phyloP scores from a whole-genome alignment of 2,329 filamentous ascomycete species.

The Fusarium buxicola region DNA sequence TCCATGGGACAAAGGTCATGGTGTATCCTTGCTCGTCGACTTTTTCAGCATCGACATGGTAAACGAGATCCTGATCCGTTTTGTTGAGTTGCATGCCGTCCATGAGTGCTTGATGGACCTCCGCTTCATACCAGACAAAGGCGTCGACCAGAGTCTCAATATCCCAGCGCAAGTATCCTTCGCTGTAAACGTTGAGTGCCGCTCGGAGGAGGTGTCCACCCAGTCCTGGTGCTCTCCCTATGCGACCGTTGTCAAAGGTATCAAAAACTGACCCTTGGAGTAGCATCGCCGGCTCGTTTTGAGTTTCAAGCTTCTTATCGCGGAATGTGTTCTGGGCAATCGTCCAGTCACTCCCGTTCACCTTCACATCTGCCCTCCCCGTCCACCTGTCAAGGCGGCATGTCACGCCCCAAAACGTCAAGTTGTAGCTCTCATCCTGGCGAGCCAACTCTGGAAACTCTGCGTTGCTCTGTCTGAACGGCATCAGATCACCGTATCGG shows the following conservation, averaged over 20 bases:
- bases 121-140: slow-evolving; percentile 29
- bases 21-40: slow-evolving; percentile 10
- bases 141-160: slow-evolving; percentile 26
- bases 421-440: background rate
- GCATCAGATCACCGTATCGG: slow-evolving; percentile 1
- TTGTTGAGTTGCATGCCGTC: background rate
- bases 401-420: slow-evolving; percentile 16
- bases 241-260: background rate
- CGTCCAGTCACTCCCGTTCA: slow-evolving; percentile 15
- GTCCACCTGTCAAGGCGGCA: slow-evolving; percentile 19
- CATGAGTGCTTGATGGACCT: background rate
- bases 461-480: background rate
- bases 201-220: slow-evolving; percentile 19
- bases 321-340: background rate
- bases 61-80: background rate
- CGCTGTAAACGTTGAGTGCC: background rate
- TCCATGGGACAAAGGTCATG: slow-evolving; percentile 36
- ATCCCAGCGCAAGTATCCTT: slow-evolving; percentile 7
- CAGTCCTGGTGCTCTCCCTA: slow-evolving; percentile 11
- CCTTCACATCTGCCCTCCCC: slow-evolving; percentile 14
- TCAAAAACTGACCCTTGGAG: background rate
- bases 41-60: slow-evolving; percentile 3
- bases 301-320: background rate
- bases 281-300: background rate
- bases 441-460: background rate